Conservation (phyloP, 495 filamentous ascomycete genomes). For the Trichoderma gamsii region DNA sequence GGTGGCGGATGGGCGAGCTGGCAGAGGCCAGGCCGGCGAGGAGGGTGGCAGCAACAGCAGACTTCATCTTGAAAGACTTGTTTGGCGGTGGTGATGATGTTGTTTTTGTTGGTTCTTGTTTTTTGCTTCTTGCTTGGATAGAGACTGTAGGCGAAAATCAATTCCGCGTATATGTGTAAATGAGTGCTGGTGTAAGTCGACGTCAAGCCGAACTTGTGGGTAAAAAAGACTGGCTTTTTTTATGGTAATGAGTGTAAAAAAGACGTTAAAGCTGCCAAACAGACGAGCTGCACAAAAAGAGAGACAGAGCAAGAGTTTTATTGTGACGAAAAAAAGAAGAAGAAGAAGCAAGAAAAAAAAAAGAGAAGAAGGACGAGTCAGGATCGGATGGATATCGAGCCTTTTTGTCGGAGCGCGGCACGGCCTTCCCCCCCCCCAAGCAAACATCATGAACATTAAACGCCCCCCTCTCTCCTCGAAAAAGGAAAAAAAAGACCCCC, state of each 20-base stretch:
- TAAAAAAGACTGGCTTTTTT: conserved; percentile 6
- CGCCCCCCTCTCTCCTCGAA: too few relatives aligned
- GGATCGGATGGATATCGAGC: not conserved
- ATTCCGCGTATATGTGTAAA: conserved; percentile 30
- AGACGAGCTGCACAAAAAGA: conserved; percentile 21
- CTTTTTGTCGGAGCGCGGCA: conserved; percentile 1
- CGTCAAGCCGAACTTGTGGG: conserved; percentile 19
- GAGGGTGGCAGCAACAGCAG: conserved; percentile 35
- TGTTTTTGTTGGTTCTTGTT: conserved; percentile 22
- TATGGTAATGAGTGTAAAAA: not conserved
- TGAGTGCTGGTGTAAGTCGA: conserved; percentile 29
- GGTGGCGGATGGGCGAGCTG: conserved; percentile 34
- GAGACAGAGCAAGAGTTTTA: conserved; percentile 4
- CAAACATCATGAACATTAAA: too few relatives aligned
- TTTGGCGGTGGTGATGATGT: conserved; percentile 18
- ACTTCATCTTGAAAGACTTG: conserved; percentile 40
- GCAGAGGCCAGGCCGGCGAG: conserved; percentile 40
- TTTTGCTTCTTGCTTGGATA: conserved; percentile 25
- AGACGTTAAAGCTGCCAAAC: conserved; percentile 16
- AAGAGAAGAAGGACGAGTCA: conserved; percentile 22
- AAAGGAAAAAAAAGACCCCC: not conserved
- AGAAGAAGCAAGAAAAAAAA: conserved; percentile 29
- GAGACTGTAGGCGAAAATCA: conserved; percentile 41
- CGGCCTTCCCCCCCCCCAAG: too few relatives aligned
- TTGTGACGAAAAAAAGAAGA: conserved; percentile 26